phyloP scores from a whole-genome alignment of 306 rosid genomes.

The Cercis canadensis region DNA sequence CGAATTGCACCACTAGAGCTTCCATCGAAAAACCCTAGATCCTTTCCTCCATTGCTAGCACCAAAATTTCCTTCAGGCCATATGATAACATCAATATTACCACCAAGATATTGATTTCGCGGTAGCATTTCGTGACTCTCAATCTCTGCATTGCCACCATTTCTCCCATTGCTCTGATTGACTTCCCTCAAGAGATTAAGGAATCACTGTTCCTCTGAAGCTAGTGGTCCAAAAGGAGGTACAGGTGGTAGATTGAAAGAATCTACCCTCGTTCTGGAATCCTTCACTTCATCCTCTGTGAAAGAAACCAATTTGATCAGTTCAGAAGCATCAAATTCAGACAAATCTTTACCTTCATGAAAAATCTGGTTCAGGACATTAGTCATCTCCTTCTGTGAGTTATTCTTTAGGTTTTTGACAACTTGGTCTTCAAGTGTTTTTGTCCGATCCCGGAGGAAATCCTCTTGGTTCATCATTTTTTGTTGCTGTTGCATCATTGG shows the following conservation, averaged over 20 bases:
- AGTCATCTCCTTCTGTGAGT: constrained; percentile 27
- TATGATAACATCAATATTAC: too few species aligned
- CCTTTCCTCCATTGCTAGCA: too few species aligned
- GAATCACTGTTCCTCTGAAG: too few species aligned
- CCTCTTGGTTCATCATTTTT: constrained; percentile 46
- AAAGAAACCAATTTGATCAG: constrained; percentile 17
- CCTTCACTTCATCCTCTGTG: constrained; percentile 29
- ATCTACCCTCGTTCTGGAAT: constrained; percentile 3
- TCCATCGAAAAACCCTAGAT: too few species aligned
- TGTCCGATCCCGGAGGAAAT: constrained; percentile 36
- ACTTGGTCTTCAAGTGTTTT: constrained; percentile 36
- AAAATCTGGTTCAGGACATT: constrained; percentile 33
- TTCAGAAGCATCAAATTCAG: constrained; percentile 17
- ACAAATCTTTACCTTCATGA: constrained; percentile 30
- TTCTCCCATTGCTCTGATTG: too few species aligned
- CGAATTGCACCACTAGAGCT: neutral
- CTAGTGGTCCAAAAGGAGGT: neutral
- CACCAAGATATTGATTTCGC: too few species aligned
- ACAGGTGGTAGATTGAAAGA: too few species aligned
- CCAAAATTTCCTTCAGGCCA: too few species aligned
- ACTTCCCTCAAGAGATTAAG: too few species aligned
- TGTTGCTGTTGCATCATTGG: constrained; percentile 40
- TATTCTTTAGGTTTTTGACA: constrained; percentile 30
- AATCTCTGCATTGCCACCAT: constrained; percentile 1
- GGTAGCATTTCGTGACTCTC: neutral